phyloP scores from a whole-genome alignment of 2,329 filamentous ascomycete species.

The Colletotrichum liaoningense region DNA sequence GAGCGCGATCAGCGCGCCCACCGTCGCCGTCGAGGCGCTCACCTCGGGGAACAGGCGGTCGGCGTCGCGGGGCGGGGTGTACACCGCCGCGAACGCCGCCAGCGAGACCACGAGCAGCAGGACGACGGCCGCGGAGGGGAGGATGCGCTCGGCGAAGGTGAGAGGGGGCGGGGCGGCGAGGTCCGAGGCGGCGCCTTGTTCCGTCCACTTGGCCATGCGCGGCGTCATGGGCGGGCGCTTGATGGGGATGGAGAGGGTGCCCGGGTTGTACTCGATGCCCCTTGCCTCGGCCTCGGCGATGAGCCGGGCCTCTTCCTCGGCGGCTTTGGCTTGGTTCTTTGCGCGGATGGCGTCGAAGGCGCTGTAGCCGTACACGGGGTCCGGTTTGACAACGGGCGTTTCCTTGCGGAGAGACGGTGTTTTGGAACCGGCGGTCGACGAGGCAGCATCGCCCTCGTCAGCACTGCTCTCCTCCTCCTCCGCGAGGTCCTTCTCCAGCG shows the following conservation, averaged over 20 bases:
- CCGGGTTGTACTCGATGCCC: conserved; percentile 41
- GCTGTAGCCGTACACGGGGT: conserved; percentile 69
- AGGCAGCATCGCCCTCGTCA: conserved; percentile 34
- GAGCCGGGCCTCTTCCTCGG: conserved; percentile 57
- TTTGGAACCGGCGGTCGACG: conserved; percentile 29
- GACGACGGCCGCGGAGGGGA: conserved; percentile 64
- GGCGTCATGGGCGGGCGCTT: conserved; percentile 53
- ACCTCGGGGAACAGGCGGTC: conserved; percentile 69
- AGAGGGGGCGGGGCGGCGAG: conserved; percentile 65
- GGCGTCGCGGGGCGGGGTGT: conserved; percentile 48
- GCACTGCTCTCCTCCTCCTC: conserved; percentile 26
- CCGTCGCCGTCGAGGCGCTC: conserved; percentile 72
- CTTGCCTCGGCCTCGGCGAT: conserved; percentile 49
- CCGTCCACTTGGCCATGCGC: conserved; percentile 53
- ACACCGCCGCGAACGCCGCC: conserved; percentile 58
- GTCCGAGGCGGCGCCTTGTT: conserved; percentile 58
- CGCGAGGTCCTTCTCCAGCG: conserved; percentile 56
- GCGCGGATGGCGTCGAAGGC: conserved; percentile 68
- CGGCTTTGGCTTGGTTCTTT: conserved; percentile 60
- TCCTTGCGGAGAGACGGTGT: neutral
- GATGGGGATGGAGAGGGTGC: conserved; percentile 54
- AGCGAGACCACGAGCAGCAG: conserved; percentile 56
- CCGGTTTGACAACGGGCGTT: conserved; percentile 45
- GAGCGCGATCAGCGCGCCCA: conserved; percentile 68
- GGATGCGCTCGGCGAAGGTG: conserved; percentile 63